Percentiles rank a stretch among this genome's conserved stretches.
These are phyloP conservation scores for Pseudocercospora vitis DNA, from an alignment of 2,329 filamentous ascomycete genomes.

Conservation along the genomic window DNA sequence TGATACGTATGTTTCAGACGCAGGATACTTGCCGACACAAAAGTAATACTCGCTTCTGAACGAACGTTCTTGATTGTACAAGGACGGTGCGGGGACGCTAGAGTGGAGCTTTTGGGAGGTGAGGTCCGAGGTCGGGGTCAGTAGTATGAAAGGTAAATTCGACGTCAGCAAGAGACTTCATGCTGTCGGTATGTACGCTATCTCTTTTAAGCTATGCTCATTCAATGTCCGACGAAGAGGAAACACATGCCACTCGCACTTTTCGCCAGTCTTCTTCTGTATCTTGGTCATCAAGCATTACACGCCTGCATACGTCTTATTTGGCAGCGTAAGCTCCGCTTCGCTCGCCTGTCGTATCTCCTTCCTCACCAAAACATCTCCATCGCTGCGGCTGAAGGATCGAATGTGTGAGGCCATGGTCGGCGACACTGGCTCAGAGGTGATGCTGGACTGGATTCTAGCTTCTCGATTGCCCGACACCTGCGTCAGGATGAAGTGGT, in stretches of 20 bases:
- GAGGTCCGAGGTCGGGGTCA: constrained; percentile 5
- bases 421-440: constrained; percentile 22
- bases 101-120: background rate
- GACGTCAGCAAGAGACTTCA: too few relatives aligned
- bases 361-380: constrained; percentile 30
- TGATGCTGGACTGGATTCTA: constrained; percentile 18
- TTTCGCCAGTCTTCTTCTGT: background rate
- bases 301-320: constrained; percentile 17
- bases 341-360: constrained; percentile 34
- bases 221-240: background rate
- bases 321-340: constrained; percentile 22
- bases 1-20: too few relatives aligned
- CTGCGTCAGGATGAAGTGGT: constrained; percentile 21
- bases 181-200: constrained; percentile 8
- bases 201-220: background rate
- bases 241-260: background rate
- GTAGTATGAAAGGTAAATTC: background rate
- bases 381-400: constrained; percentile 15
- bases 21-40: background rate
- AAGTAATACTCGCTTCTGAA: too few relatives aligned
- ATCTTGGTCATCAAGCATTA: background rate
- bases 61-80: background rate
- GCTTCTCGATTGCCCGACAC: constrained; percentile 5
- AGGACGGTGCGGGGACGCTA: background rate
- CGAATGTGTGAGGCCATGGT: constrained; percentile 16